These are phyloP conservation scores for Apiospora phragmitis DNA, from an alignment of 2,329 filamentous ascomycete species.

Conservation along the genomic window DNA sequence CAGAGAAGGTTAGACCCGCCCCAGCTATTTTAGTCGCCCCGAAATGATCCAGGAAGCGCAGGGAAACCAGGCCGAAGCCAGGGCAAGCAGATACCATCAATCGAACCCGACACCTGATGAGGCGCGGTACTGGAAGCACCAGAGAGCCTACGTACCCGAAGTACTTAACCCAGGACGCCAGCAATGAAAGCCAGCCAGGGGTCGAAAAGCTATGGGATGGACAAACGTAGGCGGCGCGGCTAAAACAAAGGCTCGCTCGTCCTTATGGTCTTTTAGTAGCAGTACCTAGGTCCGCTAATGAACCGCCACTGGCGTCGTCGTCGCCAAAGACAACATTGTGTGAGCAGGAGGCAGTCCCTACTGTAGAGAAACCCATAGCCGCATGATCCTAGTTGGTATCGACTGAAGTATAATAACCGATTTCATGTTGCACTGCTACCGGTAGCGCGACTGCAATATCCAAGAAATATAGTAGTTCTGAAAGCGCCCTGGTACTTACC, in stretches of 20 bases:
- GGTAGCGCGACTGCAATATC: neutral
- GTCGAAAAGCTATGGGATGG: neutral
- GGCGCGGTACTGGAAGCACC: neutral
- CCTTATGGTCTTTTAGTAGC: neutral
- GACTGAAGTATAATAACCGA: neutral
- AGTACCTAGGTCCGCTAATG: neutral
- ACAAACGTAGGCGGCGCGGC: slow-evolving; percentile 1
- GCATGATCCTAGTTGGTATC: neutral
- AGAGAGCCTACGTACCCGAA: neutral
- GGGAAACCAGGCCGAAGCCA: slow-evolving; percentile 2
- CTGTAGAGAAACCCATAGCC: neutral
- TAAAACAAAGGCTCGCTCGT: slow-evolving; percentile 3
- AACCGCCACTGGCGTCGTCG: neutral
- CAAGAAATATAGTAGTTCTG: neutral
- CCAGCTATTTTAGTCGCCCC: slow-evolving; percentile 4
- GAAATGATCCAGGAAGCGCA: neutral
- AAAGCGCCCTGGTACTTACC: neutral
- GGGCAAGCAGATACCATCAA: neutral
- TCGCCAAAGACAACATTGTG: neutral
- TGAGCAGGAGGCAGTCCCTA: neutral
- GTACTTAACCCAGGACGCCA: neutral
- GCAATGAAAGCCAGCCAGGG: slow-evolving; percentile 3
- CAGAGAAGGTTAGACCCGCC: slow-evolving; percentile 4
- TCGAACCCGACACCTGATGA: neutral
- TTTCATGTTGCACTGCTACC: neutral